Percentiles rank a stretch among this genome's conserved stretches.
Evolutionary conservation across 208 protist genomes (phyloP).

Genomic region (Leishmania guyanensis): DNA sequence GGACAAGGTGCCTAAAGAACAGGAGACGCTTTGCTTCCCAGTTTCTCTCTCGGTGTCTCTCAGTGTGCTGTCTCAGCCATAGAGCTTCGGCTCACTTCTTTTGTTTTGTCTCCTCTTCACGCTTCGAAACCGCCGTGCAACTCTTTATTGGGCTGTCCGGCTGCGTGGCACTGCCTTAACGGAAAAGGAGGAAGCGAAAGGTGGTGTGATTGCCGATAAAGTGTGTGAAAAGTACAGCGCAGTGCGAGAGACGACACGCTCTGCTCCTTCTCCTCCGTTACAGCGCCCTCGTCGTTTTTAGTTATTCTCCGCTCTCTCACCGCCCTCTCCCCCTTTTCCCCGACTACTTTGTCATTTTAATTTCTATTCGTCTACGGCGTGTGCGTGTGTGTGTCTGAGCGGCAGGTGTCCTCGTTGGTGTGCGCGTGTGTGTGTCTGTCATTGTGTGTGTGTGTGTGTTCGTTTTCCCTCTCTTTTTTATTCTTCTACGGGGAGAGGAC

Average conservation of each 20-base stretch:
- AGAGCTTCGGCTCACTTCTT: not conserved
- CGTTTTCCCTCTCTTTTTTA: not conserved
- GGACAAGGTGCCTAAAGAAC: not conserved
- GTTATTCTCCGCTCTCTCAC: not conserved
- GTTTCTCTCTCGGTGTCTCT: not conserved
- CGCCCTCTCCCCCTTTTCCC: not conserved
- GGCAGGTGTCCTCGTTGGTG: not conserved
- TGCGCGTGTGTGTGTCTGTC: not conserved
- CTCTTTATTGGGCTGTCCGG: not conserved
- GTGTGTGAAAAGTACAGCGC: not conserved
- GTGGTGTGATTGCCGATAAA: not conserved
- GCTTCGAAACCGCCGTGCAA: not conserved
- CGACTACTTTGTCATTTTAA: not conserved
- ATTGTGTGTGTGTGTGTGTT: not conserved
- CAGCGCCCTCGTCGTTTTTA: not conserved
- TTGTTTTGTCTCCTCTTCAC: not conserved
- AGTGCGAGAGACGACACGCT: not conserved
- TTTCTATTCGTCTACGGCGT: not conserved
- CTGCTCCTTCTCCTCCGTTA: not conserved
- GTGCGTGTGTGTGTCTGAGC: not conserved
- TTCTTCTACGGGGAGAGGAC: not conserved
- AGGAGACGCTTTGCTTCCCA: not conserved
- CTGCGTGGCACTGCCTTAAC: not conserved
- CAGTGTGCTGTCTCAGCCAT: not conserved
- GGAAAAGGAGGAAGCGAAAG: not conserved